These are phyloP conservation scores for Wickerhamiella dianesei DNA, from an alignment of 805 yeast species.

Conservation along the genomic window DNA sequence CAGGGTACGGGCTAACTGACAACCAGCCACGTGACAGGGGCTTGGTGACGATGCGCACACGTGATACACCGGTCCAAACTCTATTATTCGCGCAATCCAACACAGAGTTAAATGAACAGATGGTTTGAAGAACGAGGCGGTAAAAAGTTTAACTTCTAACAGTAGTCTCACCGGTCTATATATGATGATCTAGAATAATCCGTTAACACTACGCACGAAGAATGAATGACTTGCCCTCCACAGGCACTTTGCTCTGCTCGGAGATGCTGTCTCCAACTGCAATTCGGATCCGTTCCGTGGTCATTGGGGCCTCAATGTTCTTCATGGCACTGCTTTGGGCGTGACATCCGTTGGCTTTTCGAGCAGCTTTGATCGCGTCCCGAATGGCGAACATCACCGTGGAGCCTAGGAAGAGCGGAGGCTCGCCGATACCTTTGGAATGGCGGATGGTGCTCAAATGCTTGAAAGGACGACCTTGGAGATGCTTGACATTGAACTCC, in stretches of 20 bases:
- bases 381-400: constrained; percentile 33
- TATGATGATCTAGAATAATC: neutral
- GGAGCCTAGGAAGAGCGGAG: constrained; percentile 36
- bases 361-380: constrained; percentile 30
- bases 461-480: constrained; percentile 30
- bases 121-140: too few relatives aligned
- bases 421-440: constrained; percentile 39
- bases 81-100: too few relatives aligned
- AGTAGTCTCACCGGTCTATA: too few relatives aligned
- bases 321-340: constrained; percentile 3
- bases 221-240: constrained; percentile 14
- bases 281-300: constrained; percentile 33
- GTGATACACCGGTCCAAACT: too few relatives aligned
- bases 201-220: constrained; percentile 10
- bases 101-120: too few relatives aligned
- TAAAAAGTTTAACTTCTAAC: too few relatives aligned
- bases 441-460: constrained; percentile 34
- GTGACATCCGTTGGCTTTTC: constrained; percentile 23
- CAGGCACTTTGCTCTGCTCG: constrained; percentile 22
- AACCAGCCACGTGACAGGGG: too few relatives aligned
- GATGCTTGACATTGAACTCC: constrained; percentile 30
- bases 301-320: constrained; percentile 29
- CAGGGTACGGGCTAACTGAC: neutral
- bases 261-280: constrained; percentile 29
- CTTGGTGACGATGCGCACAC: too few relatives aligned